Evolutionary conservation across 495 filamentous ascomycete species (phyloP).

Genomic region (Aspergillus conjunctus): DNA sequence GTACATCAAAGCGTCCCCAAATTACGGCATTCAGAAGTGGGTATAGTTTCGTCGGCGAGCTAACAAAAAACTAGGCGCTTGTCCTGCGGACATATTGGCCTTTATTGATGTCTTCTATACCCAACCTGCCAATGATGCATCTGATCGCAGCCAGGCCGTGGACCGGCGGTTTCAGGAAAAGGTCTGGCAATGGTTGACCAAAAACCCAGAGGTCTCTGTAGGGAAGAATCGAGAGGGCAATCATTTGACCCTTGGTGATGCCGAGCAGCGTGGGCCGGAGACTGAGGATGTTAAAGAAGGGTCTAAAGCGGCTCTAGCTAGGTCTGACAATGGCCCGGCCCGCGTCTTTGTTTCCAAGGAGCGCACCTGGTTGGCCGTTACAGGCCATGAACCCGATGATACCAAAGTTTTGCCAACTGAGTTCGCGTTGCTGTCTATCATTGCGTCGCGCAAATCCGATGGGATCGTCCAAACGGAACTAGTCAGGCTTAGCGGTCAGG

Average conservation of each 20-base stretch:
- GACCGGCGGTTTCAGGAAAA: slow-evolving; percentile 55
- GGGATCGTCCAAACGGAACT: slow-evolving; percentile 82
- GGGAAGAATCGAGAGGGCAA: slow-evolving; percentile 45
- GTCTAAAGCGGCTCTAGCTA: background rate
- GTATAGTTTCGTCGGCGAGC: background rate
- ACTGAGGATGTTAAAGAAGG: slow-evolving; percentile 9
- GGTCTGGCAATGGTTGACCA: slow-evolving; percentile 59
- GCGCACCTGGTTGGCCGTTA: slow-evolving; percentile 74
- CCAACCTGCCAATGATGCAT: slow-evolving; percentile 26
- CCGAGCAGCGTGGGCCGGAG: slow-evolving; percentile 30
- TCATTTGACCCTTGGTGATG: slow-evolving; percentile 49
- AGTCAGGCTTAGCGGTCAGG: slow-evolving; percentile 74
- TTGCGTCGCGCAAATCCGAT: slow-evolving; percentile 67
- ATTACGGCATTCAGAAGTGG: background rate
- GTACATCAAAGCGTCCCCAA: background rate
- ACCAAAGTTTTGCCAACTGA: slow-evolving; percentile 65
- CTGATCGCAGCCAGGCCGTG: slow-evolving; percentile 33
- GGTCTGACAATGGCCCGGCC: slow-evolving; percentile 17
- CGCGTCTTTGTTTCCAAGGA: slow-evolving; percentile 62
- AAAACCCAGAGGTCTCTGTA: slow-evolving; percentile 55
- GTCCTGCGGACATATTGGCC: slow-evolving; percentile 40
- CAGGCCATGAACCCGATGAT: slow-evolving; percentile 78
- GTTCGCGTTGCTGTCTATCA: slow-evolving; percentile 76
- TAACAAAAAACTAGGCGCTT: slow-evolving; percentile 40
- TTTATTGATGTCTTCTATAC: slow-evolving; percentile 45